Evolutionary conservation across 805 yeast genomes (phyloP).

Genomic region (Cyberlindnera sargentensis): DNA sequence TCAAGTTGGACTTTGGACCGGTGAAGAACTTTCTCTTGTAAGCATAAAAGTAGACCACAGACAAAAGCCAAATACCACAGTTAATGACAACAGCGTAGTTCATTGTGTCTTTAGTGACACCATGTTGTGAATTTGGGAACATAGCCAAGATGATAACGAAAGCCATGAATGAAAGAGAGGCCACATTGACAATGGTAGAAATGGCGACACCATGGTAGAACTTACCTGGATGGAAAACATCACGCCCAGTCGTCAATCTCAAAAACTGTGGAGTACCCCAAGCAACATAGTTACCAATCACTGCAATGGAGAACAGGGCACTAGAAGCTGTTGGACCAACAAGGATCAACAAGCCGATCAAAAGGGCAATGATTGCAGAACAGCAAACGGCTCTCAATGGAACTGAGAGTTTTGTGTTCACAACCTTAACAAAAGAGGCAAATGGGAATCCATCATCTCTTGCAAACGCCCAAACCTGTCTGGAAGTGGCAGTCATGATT

Average conservation of each 20-base stretch:
- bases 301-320: constrained; percentile 37
- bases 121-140: constrained; percentile 46
- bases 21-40: constrained; percentile 48
- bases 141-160: constrained; percentile 50
- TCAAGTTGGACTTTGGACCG: constrained; percentile 42
- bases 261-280: constrained; percentile 34
- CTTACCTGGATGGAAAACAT: constrained; percentile 58
- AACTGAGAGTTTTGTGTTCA: constrained; percentile 47
- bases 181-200: constrained; percentile 25
- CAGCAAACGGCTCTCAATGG: constrained; percentile 57
- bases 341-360: constrained; percentile 34
- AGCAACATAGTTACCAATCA: constrained; percentile 38
- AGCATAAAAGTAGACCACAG: constrained; percentile 42
- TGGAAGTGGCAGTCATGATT: constrained; percentile 50
- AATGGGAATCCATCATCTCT: constrained; percentile 72
- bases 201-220: constrained; percentile 45
- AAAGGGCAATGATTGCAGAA: constrained; percentile 30
- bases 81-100: constrained; percentile 67
- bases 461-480: constrained; percentile 71
- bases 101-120: constrained; percentile 40
- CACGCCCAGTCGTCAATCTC: constrained; percentile 38
- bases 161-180: constrained; percentile 41
- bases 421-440: constrained; percentile 47
- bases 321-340: constrained; percentile 36
- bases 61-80: constrained; percentile 52